Evolutionary conservation across 768 basidiomycete species (phyloP).

Genomic region (Candolleomyces eurysporus): DNA sequence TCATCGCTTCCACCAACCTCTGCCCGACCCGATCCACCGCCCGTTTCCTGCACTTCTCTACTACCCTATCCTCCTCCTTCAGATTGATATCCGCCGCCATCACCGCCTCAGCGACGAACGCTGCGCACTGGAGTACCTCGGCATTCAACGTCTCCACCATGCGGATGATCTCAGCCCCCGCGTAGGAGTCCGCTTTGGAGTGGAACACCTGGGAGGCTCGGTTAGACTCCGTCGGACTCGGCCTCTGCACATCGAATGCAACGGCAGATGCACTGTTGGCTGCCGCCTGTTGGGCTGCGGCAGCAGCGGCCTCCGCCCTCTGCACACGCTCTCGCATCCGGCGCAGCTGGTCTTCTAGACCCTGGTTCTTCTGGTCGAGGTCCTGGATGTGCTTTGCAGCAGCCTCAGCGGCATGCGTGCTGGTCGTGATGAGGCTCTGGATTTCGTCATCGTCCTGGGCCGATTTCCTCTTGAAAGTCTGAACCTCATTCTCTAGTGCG

Average conservation of each 20-base stretch:
- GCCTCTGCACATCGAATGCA: neutral
- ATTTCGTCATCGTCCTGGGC: conserved; percentile 1
- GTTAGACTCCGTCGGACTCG: neutral
- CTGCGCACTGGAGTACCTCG: conserved; percentile 47
- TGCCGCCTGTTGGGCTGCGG: neutral
- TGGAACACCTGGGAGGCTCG: conserved; percentile 30
- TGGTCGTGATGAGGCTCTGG: neutral
- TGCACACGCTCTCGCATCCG: neutral
- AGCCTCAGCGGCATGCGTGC: neutral
- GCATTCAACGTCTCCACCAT: conserved; percentile 41
- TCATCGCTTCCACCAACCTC: conserved; percentile 1
- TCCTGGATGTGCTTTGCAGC: conserved; percentile 1
- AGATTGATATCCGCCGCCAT: neutral
- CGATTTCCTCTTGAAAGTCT: neutral
- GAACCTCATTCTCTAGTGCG: neutral
- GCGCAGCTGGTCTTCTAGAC: neutral
- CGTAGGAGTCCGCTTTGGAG: conserved; percentile 41
- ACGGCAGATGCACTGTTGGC: neutral
- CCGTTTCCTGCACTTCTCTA: neutral
- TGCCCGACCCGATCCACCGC: neutral
- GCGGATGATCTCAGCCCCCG: conserved; percentile 40
- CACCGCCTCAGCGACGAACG: conserved; percentile 39
- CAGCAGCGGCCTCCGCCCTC: neutral
- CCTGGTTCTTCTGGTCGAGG: neutral
- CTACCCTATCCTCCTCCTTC: neutral